phyloP scores from a whole-genome alignment of 805 yeast genomes.

The Starmerella bombi region DNA sequence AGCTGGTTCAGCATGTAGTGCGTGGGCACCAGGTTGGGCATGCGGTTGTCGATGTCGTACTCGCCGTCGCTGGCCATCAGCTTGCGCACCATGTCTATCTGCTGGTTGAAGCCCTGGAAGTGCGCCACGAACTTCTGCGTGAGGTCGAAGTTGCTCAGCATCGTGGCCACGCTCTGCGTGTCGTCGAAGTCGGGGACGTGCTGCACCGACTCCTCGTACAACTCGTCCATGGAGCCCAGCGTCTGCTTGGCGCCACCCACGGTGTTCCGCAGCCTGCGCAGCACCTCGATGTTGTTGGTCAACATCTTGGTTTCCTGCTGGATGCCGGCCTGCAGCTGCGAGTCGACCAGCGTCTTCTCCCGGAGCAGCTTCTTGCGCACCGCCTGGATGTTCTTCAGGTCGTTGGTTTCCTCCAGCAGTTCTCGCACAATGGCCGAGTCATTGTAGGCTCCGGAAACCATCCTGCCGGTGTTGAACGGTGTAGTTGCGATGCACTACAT shows the following conservation, averaged over 20 bases:
- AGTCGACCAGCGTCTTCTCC: conserved; percentile 64
- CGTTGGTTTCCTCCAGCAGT: conserved; percentile 18
- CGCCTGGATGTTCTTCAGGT: conserved; percentile 27
- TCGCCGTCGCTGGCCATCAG: conserved; percentile 39
- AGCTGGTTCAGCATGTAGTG: conserved; percentile 61
- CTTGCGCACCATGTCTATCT: conserved; percentile 38
- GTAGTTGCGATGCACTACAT: too few species aligned
- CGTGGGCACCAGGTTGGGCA: conserved; percentile 46
- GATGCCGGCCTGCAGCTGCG: conserved; percentile 60
- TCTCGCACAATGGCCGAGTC: conserved; percentile 18
- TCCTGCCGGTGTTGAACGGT: not conserved
- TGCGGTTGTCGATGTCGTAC: conserved; percentile 30
- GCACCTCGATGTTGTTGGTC: conserved; percentile 29
- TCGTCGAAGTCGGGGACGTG: conserved; percentile 55
- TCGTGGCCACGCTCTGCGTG: conserved; percentile 50
- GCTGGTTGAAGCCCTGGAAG: conserved; percentile 42
- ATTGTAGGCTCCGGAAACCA: not conserved
- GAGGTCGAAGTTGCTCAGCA: conserved; percentile 59
- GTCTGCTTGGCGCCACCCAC: conserved; percentile 28
- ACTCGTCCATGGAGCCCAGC: conserved; percentile 30
- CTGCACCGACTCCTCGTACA: conserved; percentile 44
- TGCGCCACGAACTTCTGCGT: conserved; percentile 52
- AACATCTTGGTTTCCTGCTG: conserved; percentile 48
- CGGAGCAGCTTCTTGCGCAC: conserved; percentile 27
- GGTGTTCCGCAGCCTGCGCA: conserved; percentile 30